These are phyloP conservation scores for Fraxinus ornus DNA, from an alignment of 305 asterid species.

Conservation along the genomic window DNA sequence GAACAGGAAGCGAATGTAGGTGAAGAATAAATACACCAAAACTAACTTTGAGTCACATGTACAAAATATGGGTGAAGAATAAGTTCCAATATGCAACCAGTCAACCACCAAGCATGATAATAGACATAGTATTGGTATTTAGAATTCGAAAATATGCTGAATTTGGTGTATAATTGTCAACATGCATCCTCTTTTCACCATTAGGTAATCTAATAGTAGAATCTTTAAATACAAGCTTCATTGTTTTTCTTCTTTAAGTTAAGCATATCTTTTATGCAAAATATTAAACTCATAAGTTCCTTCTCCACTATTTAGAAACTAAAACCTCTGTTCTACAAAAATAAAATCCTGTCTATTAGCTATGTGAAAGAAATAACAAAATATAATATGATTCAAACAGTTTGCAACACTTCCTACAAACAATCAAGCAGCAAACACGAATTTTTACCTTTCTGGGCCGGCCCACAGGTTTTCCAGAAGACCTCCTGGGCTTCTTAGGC, in stretches of 20 bases:
- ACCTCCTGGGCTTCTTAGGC: slow-evolving; percentile 44
- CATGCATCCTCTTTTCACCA: neutral
- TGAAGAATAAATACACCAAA: neutral
- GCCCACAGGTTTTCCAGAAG: slow-evolving; percentile 67
- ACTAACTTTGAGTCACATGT: neutral
- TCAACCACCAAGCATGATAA: neutral
- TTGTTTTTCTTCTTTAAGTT: neutral
- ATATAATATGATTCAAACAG: neutral
- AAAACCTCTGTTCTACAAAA: neutral
- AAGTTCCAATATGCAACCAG: neutral
- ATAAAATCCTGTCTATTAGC: neutral
- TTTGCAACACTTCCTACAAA: neutral
- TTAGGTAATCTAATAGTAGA: neutral
- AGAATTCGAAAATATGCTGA: neutral
- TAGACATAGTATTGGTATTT: neutral
- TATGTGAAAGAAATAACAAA: neutral
- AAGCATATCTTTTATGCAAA: neutral
- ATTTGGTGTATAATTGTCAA: neutral
- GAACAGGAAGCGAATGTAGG: neutral
- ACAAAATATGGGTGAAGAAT: neutral
- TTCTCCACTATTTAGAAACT: neutral
- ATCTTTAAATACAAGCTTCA: neutral
- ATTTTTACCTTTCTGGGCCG: slow-evolving; percentile 73
- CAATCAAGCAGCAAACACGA: neutral
- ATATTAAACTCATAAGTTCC: neutral